Evolutionary conservation across 352 stramenopile species (phyloP), one percentile per base, ranked within the genome.

Genomic region (Globisporangium rhizosaccharum): DNA sequence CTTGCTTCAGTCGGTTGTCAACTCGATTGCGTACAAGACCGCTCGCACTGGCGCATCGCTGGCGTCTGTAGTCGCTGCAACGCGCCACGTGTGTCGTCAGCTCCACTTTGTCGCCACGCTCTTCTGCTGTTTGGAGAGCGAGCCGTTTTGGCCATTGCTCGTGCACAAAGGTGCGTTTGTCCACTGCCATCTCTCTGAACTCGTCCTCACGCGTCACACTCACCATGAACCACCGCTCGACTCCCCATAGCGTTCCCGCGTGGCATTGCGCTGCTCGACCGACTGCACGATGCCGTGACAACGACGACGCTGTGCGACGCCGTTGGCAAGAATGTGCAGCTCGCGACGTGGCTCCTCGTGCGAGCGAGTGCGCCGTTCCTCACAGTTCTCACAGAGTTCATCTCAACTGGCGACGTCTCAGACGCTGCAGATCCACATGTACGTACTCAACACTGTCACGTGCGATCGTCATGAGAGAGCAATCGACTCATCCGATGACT

Each of bases 291-390:
- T 1, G 59, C 81, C 17, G 41, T 86, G 28, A 70, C 54, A 14
- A 62, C 57, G 14, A 56, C 72, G 51, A 63, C 72, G 20, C 63
- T 65, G 20, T 65, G 76, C 48, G 82, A 91, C 49, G 56, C 65
- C 1, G 49, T 50, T 6, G 71, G 77, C 11, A 33, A 58, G 25
- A 62, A 69, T 26, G 54, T 71, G 36, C 37, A 65, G 20, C 39
- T 91, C 18, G 53, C 75, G 10, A 70, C 47, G 23, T 90, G 82
- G 82, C 68, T 91, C 33, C 65, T 91, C 30, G 64, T 83, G 1
- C 82, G 80, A 51, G 62, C 74, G 20, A 72, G 67, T n/a, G 65
- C 61, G 17, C 77, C 82, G 33, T 76, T 86, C n/a, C 48, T 91
- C n/a, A 57, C 57, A 39, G 62, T 71, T 0, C 55, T 91, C 36